Conservation (phyloP, 202 grass and related monocot genomes). For the Dendrocalamus latiflorus region DNA sequence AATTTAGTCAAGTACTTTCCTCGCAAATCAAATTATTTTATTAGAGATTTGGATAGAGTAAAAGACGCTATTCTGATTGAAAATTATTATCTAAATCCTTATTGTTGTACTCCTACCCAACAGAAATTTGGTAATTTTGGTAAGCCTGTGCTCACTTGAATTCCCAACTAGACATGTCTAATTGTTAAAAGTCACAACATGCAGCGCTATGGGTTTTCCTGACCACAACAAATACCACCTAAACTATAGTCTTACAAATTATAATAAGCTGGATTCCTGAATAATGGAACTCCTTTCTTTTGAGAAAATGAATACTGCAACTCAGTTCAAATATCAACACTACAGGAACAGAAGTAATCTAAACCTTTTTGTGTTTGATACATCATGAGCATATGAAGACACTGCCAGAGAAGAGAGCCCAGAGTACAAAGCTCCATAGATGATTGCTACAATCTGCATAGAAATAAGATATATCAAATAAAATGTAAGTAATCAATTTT, state of each 20-base stretch:
- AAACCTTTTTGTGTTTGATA: conserved; percentile 61
- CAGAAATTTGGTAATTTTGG: neutral
- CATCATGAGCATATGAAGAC: conserved; percentile 28
- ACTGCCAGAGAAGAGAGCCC: conserved; percentile 40
- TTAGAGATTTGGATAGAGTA: neutral
- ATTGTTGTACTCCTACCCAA: neutral
- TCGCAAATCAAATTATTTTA: too few relatives aligned
- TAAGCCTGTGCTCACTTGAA: neutral
- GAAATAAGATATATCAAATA: conserved; percentile 26
- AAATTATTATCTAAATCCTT: neutral
- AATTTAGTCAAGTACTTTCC: neutral
- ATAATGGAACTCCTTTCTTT: neutral
- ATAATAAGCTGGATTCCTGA: neutral
- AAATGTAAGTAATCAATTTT: conserved; percentile 12
- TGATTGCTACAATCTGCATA: conserved; percentile 75
- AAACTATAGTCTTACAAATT: neutral
- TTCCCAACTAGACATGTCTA: neutral
- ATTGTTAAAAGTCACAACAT: neutral
- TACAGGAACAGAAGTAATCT: neutral
- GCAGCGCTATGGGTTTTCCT: neutral
- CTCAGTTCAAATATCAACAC: neutral
- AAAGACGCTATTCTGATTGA: neutral
- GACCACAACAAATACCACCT: neutral
- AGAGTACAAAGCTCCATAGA: conserved; percentile 67
- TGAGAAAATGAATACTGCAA: neutral